A percentile compares a stretch with the other conserved stretches of the same genome.
Evolutionary conservation across 805 yeast genomes (phyloP).

Genomic region (Tetrapisispora arboricola): DNA sequence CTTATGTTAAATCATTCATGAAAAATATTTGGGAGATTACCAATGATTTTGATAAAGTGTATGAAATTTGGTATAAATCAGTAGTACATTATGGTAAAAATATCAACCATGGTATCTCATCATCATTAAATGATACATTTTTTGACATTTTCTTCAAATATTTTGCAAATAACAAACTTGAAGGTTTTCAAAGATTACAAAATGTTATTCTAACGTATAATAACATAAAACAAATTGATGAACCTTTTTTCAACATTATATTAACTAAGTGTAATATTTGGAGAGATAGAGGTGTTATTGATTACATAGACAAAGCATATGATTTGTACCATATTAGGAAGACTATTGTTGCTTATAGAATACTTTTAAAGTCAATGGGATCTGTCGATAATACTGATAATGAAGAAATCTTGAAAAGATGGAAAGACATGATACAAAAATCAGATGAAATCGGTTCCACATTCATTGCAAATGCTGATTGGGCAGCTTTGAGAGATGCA

Average conservation of each 20-base stretch:
- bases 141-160: conserved; percentile 56
- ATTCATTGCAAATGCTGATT: conserved; percentile 72
- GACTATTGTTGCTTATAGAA: conserved; percentile 63
- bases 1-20: conserved; percentile 56
- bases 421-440: conserved; percentile 43
- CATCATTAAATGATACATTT: conserved; percentile 60
- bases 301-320: conserved; percentile 53
- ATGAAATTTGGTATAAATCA: conserved; percentile 53
- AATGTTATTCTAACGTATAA: conserved; percentile 47
- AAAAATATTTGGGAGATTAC: conserved; percentile 49
- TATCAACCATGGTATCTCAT: conserved; percentile 57
- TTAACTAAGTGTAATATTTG: conserved; percentile 56
- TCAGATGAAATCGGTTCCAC: conserved; percentile 44
- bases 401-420: conserved; percentile 43
- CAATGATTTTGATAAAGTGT: conserved; percentile 46
- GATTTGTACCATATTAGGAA: conserved; percentile 45
- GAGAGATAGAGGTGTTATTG: conserved; percentile 56
- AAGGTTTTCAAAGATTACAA: conserved; percentile 49
- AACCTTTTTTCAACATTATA: conserved; percentile 71
- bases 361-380: conserved; percentile 63
- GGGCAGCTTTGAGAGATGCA: conserved; percentile 76
- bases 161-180: conserved; percentile 38
- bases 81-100: conserved; percentile 48
- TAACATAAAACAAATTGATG: conserved; percentile 52
- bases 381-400: conserved; percentile 42